phyloP scores from a whole-genome alignment of 2,329 filamentous ascomycete genomes.

The Chrysosporium keratinophilum region DNA sequence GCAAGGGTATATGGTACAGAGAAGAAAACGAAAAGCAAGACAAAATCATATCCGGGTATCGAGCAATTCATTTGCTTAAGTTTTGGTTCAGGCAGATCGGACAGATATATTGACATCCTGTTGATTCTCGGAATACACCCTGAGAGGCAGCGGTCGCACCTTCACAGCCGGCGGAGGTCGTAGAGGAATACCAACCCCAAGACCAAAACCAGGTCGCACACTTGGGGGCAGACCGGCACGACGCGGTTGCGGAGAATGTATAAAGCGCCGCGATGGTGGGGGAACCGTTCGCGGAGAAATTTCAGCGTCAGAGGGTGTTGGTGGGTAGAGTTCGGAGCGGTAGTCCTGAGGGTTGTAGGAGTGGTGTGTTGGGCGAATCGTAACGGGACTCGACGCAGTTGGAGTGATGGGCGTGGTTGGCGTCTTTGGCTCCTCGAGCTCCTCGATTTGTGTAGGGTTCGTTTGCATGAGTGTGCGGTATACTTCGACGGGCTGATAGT shows the following conservation, averaged over 20 bases:
- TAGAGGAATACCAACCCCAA: background rate
- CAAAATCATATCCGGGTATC: background rate
- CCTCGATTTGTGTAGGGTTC: background rate
- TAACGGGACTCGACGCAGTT: background rate
- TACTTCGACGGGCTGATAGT: constrained; percentile 14
- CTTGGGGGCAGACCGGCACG: background rate
- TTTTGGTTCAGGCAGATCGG: background rate
- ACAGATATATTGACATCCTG: background rate
- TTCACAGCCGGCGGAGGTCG: background rate
- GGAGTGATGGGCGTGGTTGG: background rate
- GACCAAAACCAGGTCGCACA: background rate
- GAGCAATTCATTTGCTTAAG: background rate
- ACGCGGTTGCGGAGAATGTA: constrained; percentile 5
- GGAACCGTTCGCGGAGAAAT: constrained; percentile 6
- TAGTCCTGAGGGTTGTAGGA: background rate
- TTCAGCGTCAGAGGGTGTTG: background rate
- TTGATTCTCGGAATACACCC: background rate
- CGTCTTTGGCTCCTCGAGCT: background rate
- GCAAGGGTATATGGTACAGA: background rate
- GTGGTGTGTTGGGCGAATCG: background rate
- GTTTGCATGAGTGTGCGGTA: constrained; percentile 11
- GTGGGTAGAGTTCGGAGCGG: background rate
- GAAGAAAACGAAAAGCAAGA: background rate
- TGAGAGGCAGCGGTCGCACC: constrained; percentile 4
- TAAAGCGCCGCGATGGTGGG: background rate